These are phyloP conservation scores for Tremellales sp. DNA, from an alignment of 1,284 basidiomycete species.

Conservation along the genomic window DNA sequence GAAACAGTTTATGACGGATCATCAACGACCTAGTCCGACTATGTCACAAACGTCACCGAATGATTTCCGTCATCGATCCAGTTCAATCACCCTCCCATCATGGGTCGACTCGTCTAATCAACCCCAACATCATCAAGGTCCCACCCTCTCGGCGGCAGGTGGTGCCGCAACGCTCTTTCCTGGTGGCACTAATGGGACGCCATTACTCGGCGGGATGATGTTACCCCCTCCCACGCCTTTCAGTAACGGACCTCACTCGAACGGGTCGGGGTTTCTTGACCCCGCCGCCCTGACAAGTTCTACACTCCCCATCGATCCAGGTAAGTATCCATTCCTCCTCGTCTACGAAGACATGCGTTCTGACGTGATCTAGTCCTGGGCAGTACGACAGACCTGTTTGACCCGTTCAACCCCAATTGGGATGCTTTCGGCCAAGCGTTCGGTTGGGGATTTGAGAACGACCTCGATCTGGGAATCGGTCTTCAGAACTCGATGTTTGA, in stretches of 20 bases:
- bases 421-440: slow-evolving; percentile 31
- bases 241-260: slow-evolving; percentile 8
- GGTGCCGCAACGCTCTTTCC: slow-evolving; percentile 2
- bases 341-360: background rate
- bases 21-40: background rate
- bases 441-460: slow-evolving; percentile 31
- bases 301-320: background rate
- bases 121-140: background rate
- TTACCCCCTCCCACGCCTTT: slow-evolving; percentile 11
- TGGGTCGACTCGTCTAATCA: background rate
- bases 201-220: slow-evolving; percentile 7
- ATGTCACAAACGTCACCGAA: background rate
- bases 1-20: background rate
- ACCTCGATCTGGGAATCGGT: slow-evolving; percentile 28
- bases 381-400: slow-evolving; percentile 10
- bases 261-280: slow-evolving; percentile 17
- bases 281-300: slow-evolving; percentile 12
- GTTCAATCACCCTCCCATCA: slow-evolving; percentile 5
- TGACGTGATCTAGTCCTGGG: background rate
- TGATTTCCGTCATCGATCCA: background rate
- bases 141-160: background rate
- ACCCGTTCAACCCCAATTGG: slow-evolving; percentile 21
- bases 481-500: slow-evolving; percentile 24
- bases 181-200: background rate
- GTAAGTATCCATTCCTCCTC: too few relatives aligned